These are phyloP conservation scores for Peltaster fructicola DNA, from an alignment of 2,329 filamentous ascomycete species.

Conservation along the genomic window DNA sequence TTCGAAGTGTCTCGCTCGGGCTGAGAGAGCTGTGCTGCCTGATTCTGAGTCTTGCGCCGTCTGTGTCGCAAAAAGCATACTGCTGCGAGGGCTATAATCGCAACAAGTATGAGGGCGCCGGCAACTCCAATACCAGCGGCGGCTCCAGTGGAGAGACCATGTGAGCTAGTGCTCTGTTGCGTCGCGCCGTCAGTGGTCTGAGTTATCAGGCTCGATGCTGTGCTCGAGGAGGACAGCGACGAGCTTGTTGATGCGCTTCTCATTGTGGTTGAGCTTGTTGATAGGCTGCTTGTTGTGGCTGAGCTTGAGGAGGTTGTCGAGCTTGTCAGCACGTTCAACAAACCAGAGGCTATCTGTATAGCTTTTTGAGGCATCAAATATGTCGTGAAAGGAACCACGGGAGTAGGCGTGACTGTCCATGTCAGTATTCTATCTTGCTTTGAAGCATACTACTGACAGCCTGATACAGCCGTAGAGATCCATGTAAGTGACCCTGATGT, in stretches of 20 bases:
- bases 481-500: constrained; percentile 10
- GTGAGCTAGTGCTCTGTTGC: background rate
- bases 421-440: constrained; percentile 2
- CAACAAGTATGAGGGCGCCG: constrained; percentile 8
- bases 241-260: background rate
- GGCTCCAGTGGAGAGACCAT: constrained; percentile 8
- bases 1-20: no score
- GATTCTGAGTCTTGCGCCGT: background rate
- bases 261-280: constrained; percentile 1
- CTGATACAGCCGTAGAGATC: constrained; percentile 9
- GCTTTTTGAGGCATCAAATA: no score
- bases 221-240: constrained; percentile 1
- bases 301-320: constrained; percentile 9
- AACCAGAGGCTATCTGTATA: constrained; percentile 6
- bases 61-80: background rate
- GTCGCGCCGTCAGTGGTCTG: background rate
- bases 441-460: constrained; percentile 8
- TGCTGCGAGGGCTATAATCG: constrained; percentile 5
- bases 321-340: constrained; percentile 6
- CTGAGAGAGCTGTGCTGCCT: no score
- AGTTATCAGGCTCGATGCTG: constrained; percentile 1
- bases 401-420: constrained; percentile 8
- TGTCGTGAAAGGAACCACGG: constrained; percentile 9
- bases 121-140: constrained; percentile 12
- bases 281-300: constrained; percentile 4